phyloP scores from a whole-genome alignment of 768 basidiomycete species.

The Tulasnella sp. region DNA sequence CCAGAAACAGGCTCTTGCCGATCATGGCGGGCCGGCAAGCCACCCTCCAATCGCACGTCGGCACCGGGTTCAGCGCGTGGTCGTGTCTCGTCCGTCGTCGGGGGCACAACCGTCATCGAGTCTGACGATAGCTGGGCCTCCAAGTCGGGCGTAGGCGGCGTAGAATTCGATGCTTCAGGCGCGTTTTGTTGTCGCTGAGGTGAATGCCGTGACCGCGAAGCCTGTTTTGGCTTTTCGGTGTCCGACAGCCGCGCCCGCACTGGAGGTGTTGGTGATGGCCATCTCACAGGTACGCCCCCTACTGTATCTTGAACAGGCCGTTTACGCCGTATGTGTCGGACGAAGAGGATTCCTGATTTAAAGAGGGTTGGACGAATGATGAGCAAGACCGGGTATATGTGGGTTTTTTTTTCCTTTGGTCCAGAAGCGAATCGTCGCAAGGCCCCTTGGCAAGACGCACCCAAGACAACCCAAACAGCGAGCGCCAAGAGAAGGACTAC shows the following conservation, averaged over 20 bases:
- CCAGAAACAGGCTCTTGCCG: neutral
- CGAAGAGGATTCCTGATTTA: neutral
- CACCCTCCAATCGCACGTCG: neutral
- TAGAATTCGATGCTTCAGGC: neutral
- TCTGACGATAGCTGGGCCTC: neutral
- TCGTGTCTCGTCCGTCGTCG: neutral
- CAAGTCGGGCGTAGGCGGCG: neutral
- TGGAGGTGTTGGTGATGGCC: neutral
- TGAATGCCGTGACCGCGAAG: neutral
- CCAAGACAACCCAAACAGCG: slow-evolving; percentile 4
- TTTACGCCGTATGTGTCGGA: slow-evolving; percentile 9
- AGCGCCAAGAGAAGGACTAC: slow-evolving; percentile 1
- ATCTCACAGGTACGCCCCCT: slow-evolving; percentile 8
- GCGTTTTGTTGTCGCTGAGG: neutral
- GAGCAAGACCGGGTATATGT: too few relatives aligned
- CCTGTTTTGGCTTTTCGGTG: neutral
- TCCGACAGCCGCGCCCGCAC: neutral
- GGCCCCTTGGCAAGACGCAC: neutral
- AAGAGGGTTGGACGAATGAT: neutral
- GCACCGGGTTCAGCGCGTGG: neutral
- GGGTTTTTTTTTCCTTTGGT: too few relatives aligned
- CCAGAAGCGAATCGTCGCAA: neutral
- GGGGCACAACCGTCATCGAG: neutral
- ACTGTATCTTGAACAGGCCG: slow-evolving; percentile 5
- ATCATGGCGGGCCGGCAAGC: neutral